Conservation (phyloP, 192 early-diverging fungal species). For the Gaertneriomyces semiglobifer region DNA sequence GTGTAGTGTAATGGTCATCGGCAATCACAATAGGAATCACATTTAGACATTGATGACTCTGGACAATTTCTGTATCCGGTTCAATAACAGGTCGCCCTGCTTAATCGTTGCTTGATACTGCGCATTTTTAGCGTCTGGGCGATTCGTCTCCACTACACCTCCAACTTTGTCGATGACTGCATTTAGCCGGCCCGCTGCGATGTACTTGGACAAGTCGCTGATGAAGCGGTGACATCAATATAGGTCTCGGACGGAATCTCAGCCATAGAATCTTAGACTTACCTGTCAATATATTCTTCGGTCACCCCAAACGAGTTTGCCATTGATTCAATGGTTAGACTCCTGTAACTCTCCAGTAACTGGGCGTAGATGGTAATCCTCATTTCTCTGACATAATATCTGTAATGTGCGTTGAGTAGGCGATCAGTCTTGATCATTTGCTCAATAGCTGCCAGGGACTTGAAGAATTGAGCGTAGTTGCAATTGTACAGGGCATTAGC, state of each 20-base stretch:
- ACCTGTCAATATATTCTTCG: constrained; percentile 91
- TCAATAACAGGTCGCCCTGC: constrained; percentile 92
- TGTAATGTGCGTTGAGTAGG: constrained; percentile 81
- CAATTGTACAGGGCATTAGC: constrained; percentile 86
- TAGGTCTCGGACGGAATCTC: not conserved
- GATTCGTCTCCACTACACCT: constrained; percentile 95
- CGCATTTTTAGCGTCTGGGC: constrained; percentile 97
- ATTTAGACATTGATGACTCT: constrained; percentile 56
- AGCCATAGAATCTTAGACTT: constrained; percentile 19
- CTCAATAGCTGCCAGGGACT: constrained; percentile 80
- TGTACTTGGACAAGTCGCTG: constrained; percentile 90
- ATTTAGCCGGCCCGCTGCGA: constrained; percentile 93
- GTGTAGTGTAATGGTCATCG: too few species aligned
- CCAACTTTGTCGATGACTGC: constrained; percentile 99
- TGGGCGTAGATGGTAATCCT: constrained; percentile 95
- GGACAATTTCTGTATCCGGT: constrained; percentile 92
- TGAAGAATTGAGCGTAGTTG: constrained; percentile 92
- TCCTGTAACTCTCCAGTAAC: constrained; percentile 90
- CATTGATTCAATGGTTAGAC: constrained; percentile 92
- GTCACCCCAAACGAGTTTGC: constrained; percentile 94
- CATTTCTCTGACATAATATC: constrained; percentile 97
- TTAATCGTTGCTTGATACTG: constrained; percentile 97
- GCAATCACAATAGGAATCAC: not conserved
- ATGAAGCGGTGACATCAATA: not conserved
- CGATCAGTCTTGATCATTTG: constrained; percentile 67